Base-by-base conservation (phyloP, 2,329 filamentous ascomycete genomes). In the Botrytis porri region DNA sequence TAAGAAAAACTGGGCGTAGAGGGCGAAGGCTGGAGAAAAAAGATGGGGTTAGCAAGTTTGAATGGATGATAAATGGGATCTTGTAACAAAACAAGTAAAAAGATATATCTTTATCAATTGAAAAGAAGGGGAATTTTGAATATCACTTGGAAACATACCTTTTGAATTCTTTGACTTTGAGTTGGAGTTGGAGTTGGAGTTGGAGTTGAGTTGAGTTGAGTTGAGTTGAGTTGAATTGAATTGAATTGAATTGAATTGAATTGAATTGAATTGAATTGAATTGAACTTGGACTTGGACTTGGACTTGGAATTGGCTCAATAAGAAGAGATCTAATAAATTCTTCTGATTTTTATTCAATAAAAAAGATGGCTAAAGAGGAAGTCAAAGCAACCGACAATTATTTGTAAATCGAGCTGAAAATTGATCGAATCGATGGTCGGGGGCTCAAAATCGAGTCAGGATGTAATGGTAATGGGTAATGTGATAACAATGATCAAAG, bases 21-120 rank as follows among this genome's bases (percentile, higher is more conserved):
- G 29, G 41, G 45, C 35, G 65, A 57, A 57, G 65, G 65, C 65
- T 67, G 65, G 65, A 57, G 65, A 14, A 20, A 51, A 32, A 51
- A 54, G 64, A 67, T 35, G 35, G 45, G 48, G 64, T 67, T 48
- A 67, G 64, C 16, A 41, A 57, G 64, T 41, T 57, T 29, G n/a
- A 22, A 57, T 29, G n/a, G 48, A 51, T n/a, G 25, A 51, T 51
- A 29, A 12, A n/a, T 48, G 25, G 43, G 22, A 54, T 54, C 35
- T 39, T 25, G 10, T 5, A 14, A 8, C 35, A 60, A 45, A 45
- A 45, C 43, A 45, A 45, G 43, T 10, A 35, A 59, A 20, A 8
- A 59, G 20, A 29, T 35, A 22, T 22, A 22, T 25, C 3, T 20
- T 37, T 25, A 37, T 35, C 59, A 25, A 25, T 51, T 51, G 45